Evolutionary conservation across 176 grass and related monocot species (phyloP), one percentile per base, ranked within the genome.

Genomic region (Carex scoparia): DNA sequence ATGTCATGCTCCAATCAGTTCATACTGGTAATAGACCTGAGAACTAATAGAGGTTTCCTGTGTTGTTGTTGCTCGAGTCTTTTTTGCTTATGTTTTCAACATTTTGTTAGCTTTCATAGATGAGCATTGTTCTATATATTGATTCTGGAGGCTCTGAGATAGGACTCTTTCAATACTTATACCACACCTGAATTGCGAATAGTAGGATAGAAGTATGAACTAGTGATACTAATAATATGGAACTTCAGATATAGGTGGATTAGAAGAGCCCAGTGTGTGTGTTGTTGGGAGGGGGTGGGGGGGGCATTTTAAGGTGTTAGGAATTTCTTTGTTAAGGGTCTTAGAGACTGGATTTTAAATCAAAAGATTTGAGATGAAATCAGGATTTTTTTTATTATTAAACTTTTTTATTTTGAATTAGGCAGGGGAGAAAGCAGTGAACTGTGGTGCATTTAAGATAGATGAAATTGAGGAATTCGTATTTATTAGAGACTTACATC

Each of bases 401-500:
- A 18, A 3, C 27, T 9, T 14, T 14, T 61, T 15, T 59, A 16
- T 56, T 19, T 46, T 76, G 16, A 70, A 62, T 62, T 91, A 99
- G 97, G 97, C 90, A 88, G 88, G 97, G 59, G 90, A 94, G 87
- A 94, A 91, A 87, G 97, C 91, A 61, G 91, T 99, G 59, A 87
- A 90, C 38, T 99, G 90, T 51, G 97, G 93, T 32, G 88, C 93
- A 51, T 87, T 73, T 66, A 84, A 68, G 11, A 88, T 94, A 60
- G 84, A 90, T 69, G 88, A 95, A 79, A 92, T 99, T 2, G 61
- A 85, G 83, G 97, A 99, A 72, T 91, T 94, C 65, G 89, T 69
- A 61, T 58, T 87, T 69, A 84, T 94, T 80, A 91, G 78, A 91
- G 87, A 94, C 75, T 87, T 94, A 18, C 93, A 99, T 91, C 84